A percentile compares a stretch with the other conserved stretches of the same genome.
These are phyloP conservation scores for Dendrobium nobile DNA, from an alignment of 106 monocot species.

Conservation along the genomic window DNA sequence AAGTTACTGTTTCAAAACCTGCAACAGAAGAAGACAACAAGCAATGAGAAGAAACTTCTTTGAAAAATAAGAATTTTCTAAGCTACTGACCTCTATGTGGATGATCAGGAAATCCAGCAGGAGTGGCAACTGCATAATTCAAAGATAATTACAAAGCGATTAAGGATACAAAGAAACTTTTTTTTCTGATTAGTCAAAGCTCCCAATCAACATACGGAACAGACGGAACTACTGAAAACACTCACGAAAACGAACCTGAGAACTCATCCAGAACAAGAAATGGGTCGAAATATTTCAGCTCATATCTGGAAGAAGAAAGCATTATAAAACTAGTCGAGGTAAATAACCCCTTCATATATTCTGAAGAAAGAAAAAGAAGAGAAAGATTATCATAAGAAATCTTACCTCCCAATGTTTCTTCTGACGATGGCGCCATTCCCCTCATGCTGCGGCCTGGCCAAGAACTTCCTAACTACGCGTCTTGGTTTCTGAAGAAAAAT, in stretches of 20 bases:
- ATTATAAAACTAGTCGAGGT: background rate
- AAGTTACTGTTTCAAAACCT: conserved; percentile 90
- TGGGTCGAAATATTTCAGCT: conserved; percentile 71
- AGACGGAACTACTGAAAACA: background rate
- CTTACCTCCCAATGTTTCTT: conserved; percentile 76
- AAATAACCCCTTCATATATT: too few species aligned
- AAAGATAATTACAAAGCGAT: background rate
- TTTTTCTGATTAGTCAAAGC: background rate
- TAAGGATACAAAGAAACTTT: background rate
- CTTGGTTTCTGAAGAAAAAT: conserved; percentile 30
- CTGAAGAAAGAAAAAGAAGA: background rate
- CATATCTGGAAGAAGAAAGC: conserved; percentile 27
- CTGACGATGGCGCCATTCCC: conserved; percentile 65
- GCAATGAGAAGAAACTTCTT: background rate
- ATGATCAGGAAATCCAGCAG: conserved; percentile 93
- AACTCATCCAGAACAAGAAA: conserved; percentile 71
- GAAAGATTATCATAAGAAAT: too few species aligned
- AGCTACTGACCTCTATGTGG: conserved; percentile 69
- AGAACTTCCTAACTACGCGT: conserved; percentile 45
- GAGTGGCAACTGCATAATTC: conserved; percentile 54
- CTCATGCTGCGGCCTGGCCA: conserved; percentile 63
- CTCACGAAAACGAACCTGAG: conserved; percentile 39
- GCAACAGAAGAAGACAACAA: conserved; percentile 15
- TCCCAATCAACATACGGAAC: too few species aligned
- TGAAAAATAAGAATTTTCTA: background rate